Percentiles rank a stretch among this genome's conserved stretches.
Evolutionary conservation across 176 grass and related monocot genomes (phyloP).

Genomic region (Lolium perenne): DNA sequence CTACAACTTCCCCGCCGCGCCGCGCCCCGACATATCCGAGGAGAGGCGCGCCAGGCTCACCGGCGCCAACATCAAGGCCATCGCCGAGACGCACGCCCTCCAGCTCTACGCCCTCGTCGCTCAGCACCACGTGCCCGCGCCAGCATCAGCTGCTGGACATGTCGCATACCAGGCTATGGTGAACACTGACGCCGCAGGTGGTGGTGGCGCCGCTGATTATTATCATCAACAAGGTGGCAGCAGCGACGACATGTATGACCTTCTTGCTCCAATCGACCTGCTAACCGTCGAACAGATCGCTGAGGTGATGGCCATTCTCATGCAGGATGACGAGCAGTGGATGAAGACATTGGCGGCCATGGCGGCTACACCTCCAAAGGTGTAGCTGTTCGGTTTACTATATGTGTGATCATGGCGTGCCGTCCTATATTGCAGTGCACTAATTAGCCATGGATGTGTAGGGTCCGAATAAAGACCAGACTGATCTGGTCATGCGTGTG

Average conservation of each 20-base stretch:
- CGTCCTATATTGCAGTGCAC: background rate
- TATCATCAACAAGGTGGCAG: background rate
- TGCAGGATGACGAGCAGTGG: background rate
- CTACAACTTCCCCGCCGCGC: conserved; percentile 39
- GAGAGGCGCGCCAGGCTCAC: background rate
- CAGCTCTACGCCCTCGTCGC: background rate
- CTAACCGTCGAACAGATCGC: conserved; percentile 22
- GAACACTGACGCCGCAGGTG: background rate
- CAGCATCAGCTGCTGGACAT: background rate
- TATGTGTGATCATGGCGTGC: conserved; percentile 25
- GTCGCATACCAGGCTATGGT: background rate
- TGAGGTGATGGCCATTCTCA: background rate
- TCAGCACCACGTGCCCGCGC: background rate
- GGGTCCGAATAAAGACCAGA: background rate
- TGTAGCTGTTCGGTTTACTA: background rate
- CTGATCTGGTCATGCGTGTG: background rate
- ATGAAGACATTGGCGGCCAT: background rate
- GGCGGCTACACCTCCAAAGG: background rate
- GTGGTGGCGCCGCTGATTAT: background rate
- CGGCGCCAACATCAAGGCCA: conserved; percentile 31
- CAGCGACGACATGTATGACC: background rate
- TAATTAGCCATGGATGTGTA: conserved; percentile 12
- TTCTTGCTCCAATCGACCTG: background rate
- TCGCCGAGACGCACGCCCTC: conserved; percentile 27
- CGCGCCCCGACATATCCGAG: conserved; percentile 39